Conservation (phyloP, 371 early-diverging fungal species). For the Amoeboaphelidium protococcarum region DNA sequence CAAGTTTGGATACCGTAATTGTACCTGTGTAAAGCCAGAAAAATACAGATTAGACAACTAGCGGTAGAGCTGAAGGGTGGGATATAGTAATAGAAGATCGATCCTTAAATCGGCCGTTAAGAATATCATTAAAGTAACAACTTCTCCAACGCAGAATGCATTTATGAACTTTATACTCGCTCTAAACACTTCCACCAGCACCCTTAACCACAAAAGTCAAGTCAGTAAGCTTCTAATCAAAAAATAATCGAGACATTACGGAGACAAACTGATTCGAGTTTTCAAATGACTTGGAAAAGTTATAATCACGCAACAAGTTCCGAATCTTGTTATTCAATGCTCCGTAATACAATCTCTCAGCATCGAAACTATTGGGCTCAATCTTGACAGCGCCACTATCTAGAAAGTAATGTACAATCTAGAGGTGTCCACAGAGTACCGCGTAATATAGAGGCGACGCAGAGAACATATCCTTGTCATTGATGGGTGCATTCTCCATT, state of each 20-base stretch:
- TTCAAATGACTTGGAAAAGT: neutral
- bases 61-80: too few species aligned
- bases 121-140: too few species aligned
- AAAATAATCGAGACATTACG: neutral
- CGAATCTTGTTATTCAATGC: conserved; percentile 8
- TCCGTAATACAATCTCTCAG: conserved; percentile 10
- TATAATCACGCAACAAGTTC: conserved; percentile 3
- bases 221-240: neutral
- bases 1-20: too few species aligned
- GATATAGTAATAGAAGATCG: too few species aligned
- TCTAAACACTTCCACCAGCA: too few species aligned
- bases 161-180: too few species aligned
- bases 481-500: conserved; percentile 9
- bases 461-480: conserved; percentile 7
- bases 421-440: conserved; percentile 6
- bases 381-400: conserved; percentile 3
- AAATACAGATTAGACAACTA: too few species aligned
- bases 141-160: too few species aligned
- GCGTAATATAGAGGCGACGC: conserved; percentile 8
- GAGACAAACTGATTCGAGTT: neutral
- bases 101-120: too few species aligned
- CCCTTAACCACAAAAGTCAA: too few species aligned
- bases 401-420: neutral
- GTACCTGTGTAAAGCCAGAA: too few species aligned
- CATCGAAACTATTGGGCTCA: conserved; percentile 12